Evolutionary conservation across 306 rosid species (phyloP).

Genomic region (Gleditsia sinensis): DNA sequence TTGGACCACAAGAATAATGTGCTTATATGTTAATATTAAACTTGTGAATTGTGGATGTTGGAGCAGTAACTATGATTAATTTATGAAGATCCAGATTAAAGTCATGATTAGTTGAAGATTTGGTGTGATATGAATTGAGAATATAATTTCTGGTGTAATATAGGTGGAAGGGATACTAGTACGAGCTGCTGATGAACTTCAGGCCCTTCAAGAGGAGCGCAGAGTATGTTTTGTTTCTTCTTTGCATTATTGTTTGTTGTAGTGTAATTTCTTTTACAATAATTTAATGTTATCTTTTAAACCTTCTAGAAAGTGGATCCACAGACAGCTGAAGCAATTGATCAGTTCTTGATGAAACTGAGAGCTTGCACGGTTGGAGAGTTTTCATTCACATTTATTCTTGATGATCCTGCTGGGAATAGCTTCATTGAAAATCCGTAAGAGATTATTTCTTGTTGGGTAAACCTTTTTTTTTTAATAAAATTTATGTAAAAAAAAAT

Average conservation of each 20-base stretch:
- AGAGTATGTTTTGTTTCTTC: constrained; percentile 48
- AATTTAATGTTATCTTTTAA: constrained; percentile 37
- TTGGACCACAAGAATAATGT: neutral
- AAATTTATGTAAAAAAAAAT: neutral
- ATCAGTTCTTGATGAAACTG: constrained; percentile 75
- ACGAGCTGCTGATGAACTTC: constrained; percentile 80
- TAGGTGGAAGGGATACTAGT: constrained; percentile 90
- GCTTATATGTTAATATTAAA: neutral
- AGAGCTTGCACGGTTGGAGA: constrained; percentile 73
- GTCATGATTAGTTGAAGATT: neutral
- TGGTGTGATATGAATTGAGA: constrained; percentile 13
- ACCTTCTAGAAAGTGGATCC: constrained; percentile 73
- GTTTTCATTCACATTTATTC: constrained; percentile 64
- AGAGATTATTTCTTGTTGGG: constrained; percentile 39
- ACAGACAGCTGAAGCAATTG: constrained; percentile 84
- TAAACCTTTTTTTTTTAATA: neutral
- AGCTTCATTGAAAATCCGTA: constrained; percentile 96
- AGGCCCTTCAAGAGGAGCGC: constrained; percentile 92
- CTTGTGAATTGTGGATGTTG: neutral
- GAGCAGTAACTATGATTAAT: neutral
- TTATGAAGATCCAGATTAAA: neutral
- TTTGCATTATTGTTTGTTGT: neutral
- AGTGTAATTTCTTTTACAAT: constrained; percentile 4
- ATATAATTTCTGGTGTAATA: constrained; percentile 30
- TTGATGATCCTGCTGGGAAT: constrained; percentile 98